phyloP scores from a whole-genome alignment of 1,139 yeast species.

The Candida sanyaensis region DNA sequence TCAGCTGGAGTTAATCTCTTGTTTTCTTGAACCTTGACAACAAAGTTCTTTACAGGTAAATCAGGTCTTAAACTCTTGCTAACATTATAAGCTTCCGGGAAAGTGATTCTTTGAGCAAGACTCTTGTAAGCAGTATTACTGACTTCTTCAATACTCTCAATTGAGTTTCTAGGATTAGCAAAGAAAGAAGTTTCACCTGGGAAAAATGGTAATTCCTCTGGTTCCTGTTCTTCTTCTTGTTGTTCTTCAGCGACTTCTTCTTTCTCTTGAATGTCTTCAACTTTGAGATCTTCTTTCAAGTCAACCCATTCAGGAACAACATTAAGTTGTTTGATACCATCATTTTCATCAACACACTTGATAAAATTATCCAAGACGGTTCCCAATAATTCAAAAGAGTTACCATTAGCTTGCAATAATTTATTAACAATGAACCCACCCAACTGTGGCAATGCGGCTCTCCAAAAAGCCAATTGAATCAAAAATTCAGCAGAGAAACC shows the following conservation, averaged over 20 bases:
- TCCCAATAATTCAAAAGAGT: slow-evolving; percentile 80
- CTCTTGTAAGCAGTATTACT: slow-evolving; percentile 49
- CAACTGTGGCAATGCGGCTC: slow-evolving; percentile 61
- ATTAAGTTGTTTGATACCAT: slow-evolving; percentile 48
- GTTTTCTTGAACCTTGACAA: slow-evolving; percentile 89
- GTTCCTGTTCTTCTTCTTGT: slow-evolving; percentile 27
- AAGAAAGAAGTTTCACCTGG: slow-evolving; percentile 60
- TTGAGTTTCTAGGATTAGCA: slow-evolving; percentile 52
- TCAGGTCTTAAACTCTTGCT: slow-evolving; percentile 77
- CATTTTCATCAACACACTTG: slow-evolving; percentile 48
- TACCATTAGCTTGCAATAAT: slow-evolving; percentile 78
- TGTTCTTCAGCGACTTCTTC: slow-evolving; percentile 18
- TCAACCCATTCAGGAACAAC: slow-evolving; percentile 47
- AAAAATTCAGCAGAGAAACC: slow-evolving; percentile 79
- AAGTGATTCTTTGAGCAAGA: slow-evolving; percentile 70
- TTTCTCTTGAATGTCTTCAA: slow-evolving; percentile 20
- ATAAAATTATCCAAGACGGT: slow-evolving; percentile 77
- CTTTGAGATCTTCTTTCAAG: slow-evolving; percentile 25
- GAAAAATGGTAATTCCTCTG: slow-evolving; percentile 48
- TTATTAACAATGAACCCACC: slow-evolving; percentile 73
- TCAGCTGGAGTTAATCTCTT: slow-evolving; percentile 87
- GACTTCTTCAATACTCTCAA: slow-evolving; percentile 34
- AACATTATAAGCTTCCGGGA: slow-evolving; percentile 75
- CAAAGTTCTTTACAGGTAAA: slow-evolving; percentile 79
- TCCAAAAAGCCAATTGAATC: slow-evolving; percentile 82